Base-by-base conservation (phyloP, 2,329 filamentous ascomycete genomes). In the Chaetomium strumarium region DNA sequence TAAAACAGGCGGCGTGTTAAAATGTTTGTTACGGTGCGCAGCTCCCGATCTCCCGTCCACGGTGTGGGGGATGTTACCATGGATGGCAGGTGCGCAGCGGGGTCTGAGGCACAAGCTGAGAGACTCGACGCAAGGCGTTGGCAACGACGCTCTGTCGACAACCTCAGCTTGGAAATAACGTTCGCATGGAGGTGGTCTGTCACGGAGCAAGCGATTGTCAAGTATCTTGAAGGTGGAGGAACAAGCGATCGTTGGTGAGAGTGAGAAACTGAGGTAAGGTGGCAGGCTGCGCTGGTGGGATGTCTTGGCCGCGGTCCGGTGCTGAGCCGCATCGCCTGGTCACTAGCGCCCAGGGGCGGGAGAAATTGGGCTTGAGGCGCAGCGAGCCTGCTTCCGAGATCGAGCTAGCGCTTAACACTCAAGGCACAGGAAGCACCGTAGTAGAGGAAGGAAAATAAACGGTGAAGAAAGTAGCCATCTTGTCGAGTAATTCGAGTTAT, bases 351-450 rank as follows among this genome's bases (percentile, higher is more conserved):
- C 31, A 16, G 24, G 29, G 13, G 24, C 16, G 40, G 33, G 45
- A 49, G 19, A 45, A 40, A n/a, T 16, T 41, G 56, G 51, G 56
- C 54, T 44, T 46, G 58, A 60, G 58, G 58, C 58, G 58, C 58
- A 60, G 58, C 54, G 52, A 57, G 48, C 52, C 51, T 55, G 47
- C 37, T 19, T 11, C 10, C 34, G n/a, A 14, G 34, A 37, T 37
- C 34, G 20, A 36, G 40, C 44, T 39, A 42, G 46, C 36, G 31
- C 42, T 29, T 51, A 16, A 37, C 5, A 24, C 24, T 24, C 24
- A 7, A 24, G 24, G 24, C 24, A 24, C 36, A 29, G 16, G 16
- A 20, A 30, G 24, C 16, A 24, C 20, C 12, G n/a, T 41, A 17
- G 41, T 14, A 38, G 24, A 11, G 19, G 14, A 29, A 34, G 11